phyloP scores from a whole-genome alignment of 2,329 filamentous ascomycete species.

The Colletotrichum liaoningense region DNA sequence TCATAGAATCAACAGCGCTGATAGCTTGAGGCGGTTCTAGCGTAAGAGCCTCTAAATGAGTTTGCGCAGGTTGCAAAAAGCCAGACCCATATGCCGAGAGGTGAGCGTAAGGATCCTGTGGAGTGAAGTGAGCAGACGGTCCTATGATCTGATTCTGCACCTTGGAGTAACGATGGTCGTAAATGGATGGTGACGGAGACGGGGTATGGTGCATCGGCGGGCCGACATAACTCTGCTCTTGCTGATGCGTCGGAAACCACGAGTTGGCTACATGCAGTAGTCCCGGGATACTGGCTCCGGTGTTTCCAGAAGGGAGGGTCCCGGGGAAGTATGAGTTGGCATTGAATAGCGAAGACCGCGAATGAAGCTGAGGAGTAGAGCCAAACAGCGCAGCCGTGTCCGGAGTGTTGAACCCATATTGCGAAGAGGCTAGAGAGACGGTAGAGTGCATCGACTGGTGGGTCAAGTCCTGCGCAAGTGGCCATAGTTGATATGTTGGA shows the following conservation, averaged over 20 bases:
- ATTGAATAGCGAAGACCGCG: neutral
- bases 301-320: neutral
- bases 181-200: slow-evolving; percentile 20
- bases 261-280: slow-evolving; percentile 15
- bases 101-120: slow-evolving; percentile 1
- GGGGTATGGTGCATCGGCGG: slow-evolving; percentile 22
- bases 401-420: slow-evolving; percentile 8
- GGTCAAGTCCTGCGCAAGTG: slow-evolving; percentile 1
- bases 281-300: neutral
- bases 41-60: slow-evolving; percentile 46
- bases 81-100: neutral
- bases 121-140: slow-evolving; percentile 21
- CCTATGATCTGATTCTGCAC: slow-evolving; percentile 8
- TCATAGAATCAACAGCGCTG: neutral
- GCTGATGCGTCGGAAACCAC: slow-evolving; percentile 18
- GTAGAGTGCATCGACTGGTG: neutral
- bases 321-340: neutral
- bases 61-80: slow-evolving; percentile 34
- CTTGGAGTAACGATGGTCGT: slow-evolving; percentile 23
- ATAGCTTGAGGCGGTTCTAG: slow-evolving; percentile 42
- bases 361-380: slow-evolving; percentile 1
- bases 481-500: slow-evolving; percentile 19
- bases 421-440: neutral
- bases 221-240: slow-evolving; percentile 26
- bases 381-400: slow-evolving; percentile 3